These are phyloP conservation scores for Barnettozyma wickerhamii DNA, from an alignment of 805 yeast genomes.

Conservation along the genomic window DNA sequence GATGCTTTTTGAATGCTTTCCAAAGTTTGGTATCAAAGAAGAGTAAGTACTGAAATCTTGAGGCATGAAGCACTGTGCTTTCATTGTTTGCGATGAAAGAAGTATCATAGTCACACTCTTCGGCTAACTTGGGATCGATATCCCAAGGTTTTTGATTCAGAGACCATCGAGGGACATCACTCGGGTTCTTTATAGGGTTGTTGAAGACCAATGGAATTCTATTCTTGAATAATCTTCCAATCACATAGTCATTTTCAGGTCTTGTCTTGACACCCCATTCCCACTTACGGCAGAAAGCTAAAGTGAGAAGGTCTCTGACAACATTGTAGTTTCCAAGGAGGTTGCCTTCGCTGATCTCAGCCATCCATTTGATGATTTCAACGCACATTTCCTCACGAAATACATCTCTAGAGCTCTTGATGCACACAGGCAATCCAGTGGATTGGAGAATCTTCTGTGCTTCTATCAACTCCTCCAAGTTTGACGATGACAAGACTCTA, in stretches of 20 bases:
- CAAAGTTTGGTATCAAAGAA: slow-evolving; percentile 71
- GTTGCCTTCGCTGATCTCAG: slow-evolving; percentile 51
- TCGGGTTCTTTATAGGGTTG: slow-evolving; percentile 9
- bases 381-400: slow-evolving; percentile 80
- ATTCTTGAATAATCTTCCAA: slow-evolving; percentile 13
- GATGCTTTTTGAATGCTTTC: slow-evolving; percentile 51
- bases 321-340: slow-evolving; percentile 44
- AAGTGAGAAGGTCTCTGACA: slow-evolving; percentile 48
- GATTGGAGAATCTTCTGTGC: slow-evolving; percentile 53
- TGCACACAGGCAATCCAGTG: slow-evolving; percentile 63
- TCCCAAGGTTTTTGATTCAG: slow-evolving; percentile 42
- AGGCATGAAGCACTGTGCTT: slow-evolving; percentile 30
- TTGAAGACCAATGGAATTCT: slow-evolving; percentile 14
- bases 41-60: slow-evolving; percentile 37
- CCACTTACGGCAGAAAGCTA: slow-evolving; percentile 62
- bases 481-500: slow-evolving; percentile 53
- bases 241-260: neutral
- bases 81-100: slow-evolving; percentile 7
- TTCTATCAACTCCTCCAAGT: slow-evolving; percentile 44
- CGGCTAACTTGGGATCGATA: slow-evolving; percentile 36
- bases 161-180: slow-evolving; percentile 32
- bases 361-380: slow-evolving; percentile 64
- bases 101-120: slow-evolving; percentile 41
- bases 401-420: slow-evolving; percentile 62
- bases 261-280: slow-evolving; percentile 38